Evolutionary conservation across 2,329 filamentous ascomycete genomes (phyloP), one percentile per base, ranked within the genome.

Genomic region (Fusarium sororula): DNA sequence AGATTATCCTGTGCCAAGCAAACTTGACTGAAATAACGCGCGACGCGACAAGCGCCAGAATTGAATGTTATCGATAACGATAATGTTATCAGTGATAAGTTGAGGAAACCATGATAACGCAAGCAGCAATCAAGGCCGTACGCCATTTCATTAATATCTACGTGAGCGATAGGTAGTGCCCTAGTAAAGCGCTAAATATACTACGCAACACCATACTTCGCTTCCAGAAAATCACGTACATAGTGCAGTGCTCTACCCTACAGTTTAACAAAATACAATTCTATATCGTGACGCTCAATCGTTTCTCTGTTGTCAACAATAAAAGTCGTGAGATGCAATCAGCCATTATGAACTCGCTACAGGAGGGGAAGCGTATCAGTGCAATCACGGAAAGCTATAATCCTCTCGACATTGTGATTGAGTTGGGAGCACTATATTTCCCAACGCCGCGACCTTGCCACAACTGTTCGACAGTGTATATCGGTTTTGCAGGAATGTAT

Each of bases 81-180:
- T 1, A 41, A 4, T 9, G 35, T 13, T 39, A 54, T 26, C 20
- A n/a, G 20, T 9, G 14, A 28, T 9, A 9, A 9, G 10, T 18
- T 26, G 4, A 54, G 1, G 14, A 22, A 38, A 4, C 6, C 7
- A 5, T n/a, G 24, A 54, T n/a, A 37, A 22, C 18, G 7, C 17
- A 12, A 22, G 14, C 5, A 7, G 20, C 12, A 2, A 28, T 18
- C 6, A 10, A 12, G 22, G 2, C 5, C 6, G 6, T 22, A 13
- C 39, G 14, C 18, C 10, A 9, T 17, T n/a, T 10, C 8, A 13
- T 10, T 3, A n/a, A 18, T 14, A 11, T 10, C 22, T n/a, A 11
- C 10, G 3, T 4, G 24, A 10, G 4, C 14, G 6, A 7, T 6
- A 28, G 10, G 0, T 7, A 17, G 24, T n/a, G 14, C 1, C 30